phyloP scores from a whole-genome alignment of 768 basidiomycete species.

The Pleurotus tuoliensis region DNA sequence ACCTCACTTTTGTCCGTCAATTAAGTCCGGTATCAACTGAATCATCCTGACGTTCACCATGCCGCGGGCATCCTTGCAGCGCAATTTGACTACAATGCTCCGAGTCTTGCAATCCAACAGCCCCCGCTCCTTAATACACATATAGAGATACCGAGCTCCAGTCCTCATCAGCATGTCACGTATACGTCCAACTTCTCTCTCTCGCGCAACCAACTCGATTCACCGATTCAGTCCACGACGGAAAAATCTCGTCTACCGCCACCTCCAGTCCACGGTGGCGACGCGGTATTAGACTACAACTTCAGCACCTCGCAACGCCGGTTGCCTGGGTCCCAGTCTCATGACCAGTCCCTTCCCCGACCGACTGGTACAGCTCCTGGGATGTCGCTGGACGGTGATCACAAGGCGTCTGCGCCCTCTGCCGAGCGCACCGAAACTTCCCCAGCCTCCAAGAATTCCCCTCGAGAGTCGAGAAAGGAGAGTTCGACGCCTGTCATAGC shows the following conservation, averaged over 20 bases:
- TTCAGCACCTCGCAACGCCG: constrained; percentile 39
- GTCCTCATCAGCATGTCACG: constrained; percentile 31
- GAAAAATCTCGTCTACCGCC: constrained; percentile 37
- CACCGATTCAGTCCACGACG: constrained; percentile 33
- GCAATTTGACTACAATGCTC: constrained; percentile 45
- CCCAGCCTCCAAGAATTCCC: constrained; percentile 23
- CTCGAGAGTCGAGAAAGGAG: constrained; percentile 47
- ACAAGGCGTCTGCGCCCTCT: constrained; percentile 26
- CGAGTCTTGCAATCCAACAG: constrained; percentile 35
- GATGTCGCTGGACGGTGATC: constrained; percentile 27
- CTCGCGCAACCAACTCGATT: constrained; percentile 47
- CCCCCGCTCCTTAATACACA: constrained; percentile 44
- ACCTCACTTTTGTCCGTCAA: constrained; percentile 38
- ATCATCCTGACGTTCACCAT: constrained; percentile 43
- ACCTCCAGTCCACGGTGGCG: constrained; percentile 27
- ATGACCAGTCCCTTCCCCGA: constrained; percentile 40
- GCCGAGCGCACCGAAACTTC: constrained; percentile 31
- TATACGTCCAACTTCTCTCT: constrained; percentile 39
- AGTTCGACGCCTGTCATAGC: constrained; percentile 73
- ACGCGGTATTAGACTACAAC: constrained; percentile 31
- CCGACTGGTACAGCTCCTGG: constrained; percentile 25
- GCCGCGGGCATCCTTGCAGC: constrained; percentile 45
- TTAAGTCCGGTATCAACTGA: constrained; percentile 67
- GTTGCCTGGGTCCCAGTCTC: constrained; percentile 41
- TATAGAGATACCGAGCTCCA: constrained; percentile 40